A percentile compares a stretch with the other conserved stretches of the same genome.
Evolutionary conservation across 441 rosid species (phyloP).

Genomic region (Adansonia gregorii): DNA sequence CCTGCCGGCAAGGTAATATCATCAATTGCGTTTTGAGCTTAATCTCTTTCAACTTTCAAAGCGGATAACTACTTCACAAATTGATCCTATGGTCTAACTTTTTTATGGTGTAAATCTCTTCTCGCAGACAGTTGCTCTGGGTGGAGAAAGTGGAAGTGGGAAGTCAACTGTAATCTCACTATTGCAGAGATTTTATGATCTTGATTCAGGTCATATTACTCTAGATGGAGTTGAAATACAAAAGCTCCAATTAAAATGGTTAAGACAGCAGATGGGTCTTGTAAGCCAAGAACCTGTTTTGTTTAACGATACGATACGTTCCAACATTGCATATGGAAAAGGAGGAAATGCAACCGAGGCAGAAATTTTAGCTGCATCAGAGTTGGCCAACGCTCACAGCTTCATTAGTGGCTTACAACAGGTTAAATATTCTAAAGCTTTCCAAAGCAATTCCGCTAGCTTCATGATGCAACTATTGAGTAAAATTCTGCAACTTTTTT

Average conservation of each 20-base stretch:
- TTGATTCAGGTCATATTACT: slow-evolving; percentile 71
- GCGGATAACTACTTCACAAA: too few relatives aligned
- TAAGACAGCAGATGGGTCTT: slow-evolving; percentile 63
- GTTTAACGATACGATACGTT: slow-evolving; percentile 54
- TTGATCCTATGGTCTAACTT: too few relatives aligned
- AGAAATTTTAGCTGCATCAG: slow-evolving; percentile 64
- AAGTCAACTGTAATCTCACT: slow-evolving; percentile 72
- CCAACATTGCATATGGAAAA: slow-evolving; percentile 63
- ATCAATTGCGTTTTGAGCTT: not conserved
- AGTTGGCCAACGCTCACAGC: slow-evolving; percentile 75
- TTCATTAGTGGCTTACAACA: slow-evolving; percentile 60
- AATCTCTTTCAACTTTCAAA: not conserved
- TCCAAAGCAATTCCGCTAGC: too few relatives aligned
- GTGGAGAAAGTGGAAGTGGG: slow-evolving; percentile 91
- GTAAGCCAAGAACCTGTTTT: slow-evolving; percentile 66
- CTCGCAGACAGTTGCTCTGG: slow-evolving; percentile 76
- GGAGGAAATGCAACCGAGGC: slow-evolving; percentile 48
- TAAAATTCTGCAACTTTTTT: not conserved
- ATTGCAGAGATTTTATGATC: slow-evolving; percentile 79
- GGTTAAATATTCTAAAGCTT: slow-evolving; percentile 23
- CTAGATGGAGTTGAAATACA: slow-evolving; percentile 64
- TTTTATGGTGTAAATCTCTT: slow-evolving; percentile 9
- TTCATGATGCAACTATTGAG: too few relatives aligned
- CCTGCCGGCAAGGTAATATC: slow-evolving; percentile 55
- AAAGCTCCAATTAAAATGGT: slow-evolving; percentile 51